phyloP scores from a whole-genome alignment of 1,284 basidiomycete genomes.

The Microbotryum saponariae region DNA sequence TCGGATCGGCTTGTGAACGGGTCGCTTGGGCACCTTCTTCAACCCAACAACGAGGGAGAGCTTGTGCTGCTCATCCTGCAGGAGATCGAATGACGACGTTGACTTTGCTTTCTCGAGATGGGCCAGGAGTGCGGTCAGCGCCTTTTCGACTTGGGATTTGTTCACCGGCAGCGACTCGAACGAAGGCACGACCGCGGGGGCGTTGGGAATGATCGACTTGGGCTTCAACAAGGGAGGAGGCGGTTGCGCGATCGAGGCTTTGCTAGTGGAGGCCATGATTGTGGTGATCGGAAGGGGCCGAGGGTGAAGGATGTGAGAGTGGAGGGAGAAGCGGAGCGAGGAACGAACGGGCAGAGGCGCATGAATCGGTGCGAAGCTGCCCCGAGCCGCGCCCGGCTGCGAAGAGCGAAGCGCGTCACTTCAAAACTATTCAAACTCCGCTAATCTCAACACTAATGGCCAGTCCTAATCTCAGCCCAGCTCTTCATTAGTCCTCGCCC shows the following conservation, averaged over 20 bases:
- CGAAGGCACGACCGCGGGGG: slow-evolving; percentile 19
- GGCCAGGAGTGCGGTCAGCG: slow-evolving; percentile 64
- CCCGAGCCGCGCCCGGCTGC: background rate
- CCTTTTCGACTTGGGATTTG: slow-evolving; percentile 62
- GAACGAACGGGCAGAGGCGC: slow-evolving; percentile 3
- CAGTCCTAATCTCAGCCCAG: too few species aligned
- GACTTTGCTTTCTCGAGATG: slow-evolving; percentile 55
- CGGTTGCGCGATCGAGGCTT: background rate
- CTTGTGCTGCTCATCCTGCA: slow-evolving; percentile 60
- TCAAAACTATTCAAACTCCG: background rate
- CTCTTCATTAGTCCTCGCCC: too few species aligned
- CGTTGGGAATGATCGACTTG: slow-evolving; percentile 24
- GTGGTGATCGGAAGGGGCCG: background rate
- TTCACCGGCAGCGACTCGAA: slow-evolving; percentile 48
- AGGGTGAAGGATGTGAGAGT: background rate
- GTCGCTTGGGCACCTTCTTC: slow-evolving; percentile 57
- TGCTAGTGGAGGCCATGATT: background rate
- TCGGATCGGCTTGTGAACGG: slow-evolving; percentile 69
- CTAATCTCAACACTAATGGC: too few species aligned
- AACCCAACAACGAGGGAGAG: slow-evolving; percentile 79
- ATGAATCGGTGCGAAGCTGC: background rate
- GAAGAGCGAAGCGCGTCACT: background rate
- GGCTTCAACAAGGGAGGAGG: slow-evolving; percentile 29
- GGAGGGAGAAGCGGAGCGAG: background rate
- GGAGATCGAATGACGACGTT: slow-evolving; percentile 65